Percentiles rank a stretch among this genome's conserved stretches.
Evolutionary conservation across 768 basidiomycete species (phyloP).

Genomic region (Cystoderma amianthinum): DNA sequence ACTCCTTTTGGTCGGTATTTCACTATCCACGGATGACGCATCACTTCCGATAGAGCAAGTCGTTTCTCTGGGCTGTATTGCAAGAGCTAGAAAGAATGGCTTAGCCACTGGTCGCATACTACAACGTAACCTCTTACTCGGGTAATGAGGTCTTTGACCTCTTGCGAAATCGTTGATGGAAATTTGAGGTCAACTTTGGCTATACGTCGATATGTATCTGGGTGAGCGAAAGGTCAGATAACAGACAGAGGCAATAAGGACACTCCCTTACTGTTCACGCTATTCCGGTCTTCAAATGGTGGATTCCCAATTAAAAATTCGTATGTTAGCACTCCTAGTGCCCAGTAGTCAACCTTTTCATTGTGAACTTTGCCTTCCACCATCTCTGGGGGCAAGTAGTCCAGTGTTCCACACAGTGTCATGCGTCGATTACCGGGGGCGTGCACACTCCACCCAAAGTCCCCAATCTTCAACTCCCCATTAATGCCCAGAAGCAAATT

Average conservation of each 20-base stretch:
- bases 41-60: slow-evolving; percentile 66
- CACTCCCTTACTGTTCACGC: slow-evolving; percentile 55
- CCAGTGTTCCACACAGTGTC: slow-evolving; percentile 93
- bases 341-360: slow-evolving; percentile 93
- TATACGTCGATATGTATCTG: slow-evolving; percentile 89
- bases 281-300: slow-evolving; percentile 78
- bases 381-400: slow-evolving; percentile 99
- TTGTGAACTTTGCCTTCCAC: slow-evolving; percentile 87
- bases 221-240: slow-evolving; percentile 3
- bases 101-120: neutral
- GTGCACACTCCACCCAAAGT: slow-evolving; percentile 98
- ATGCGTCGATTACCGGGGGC: slow-evolving; percentile 85
- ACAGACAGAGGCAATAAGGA: neutral
- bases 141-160: slow-evolving; percentile 61
- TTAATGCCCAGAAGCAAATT: slow-evolving; percentile 92
- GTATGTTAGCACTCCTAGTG: slow-evolving; percentile 92
- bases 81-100: slow-evolving; percentile 53
- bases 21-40: slow-evolving; percentile 83
- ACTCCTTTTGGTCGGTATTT: slow-evolving; percentile 50
- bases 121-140: slow-evolving; percentile 33
- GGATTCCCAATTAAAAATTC: slow-evolving; percentile 84
- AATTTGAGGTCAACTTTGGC: slow-evolving; percentile 77
- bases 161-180: slow-evolving; percentile 49
- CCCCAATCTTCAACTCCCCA: slow-evolving; percentile 96
- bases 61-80: slow-evolving; percentile 76